Percentiles rank a stretch among this genome's conserved stretches.
Conservation (phyloP, 306 rosid genomes). For the Acmispon strigosus region DNA sequence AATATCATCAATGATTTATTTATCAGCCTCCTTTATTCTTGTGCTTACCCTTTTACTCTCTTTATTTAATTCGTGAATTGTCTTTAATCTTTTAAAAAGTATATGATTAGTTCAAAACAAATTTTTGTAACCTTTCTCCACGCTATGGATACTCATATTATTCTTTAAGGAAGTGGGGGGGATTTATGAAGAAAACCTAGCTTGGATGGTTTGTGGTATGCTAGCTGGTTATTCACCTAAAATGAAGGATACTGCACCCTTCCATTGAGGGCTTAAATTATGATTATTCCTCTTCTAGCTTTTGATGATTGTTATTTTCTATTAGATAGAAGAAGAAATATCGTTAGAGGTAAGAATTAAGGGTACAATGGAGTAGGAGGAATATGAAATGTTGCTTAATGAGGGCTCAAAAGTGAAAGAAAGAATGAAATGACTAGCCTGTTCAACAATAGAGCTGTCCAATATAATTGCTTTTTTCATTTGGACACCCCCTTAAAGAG, state of each 20-base stretch:
- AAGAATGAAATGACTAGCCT: neutral
- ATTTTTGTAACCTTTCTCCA: neutral
- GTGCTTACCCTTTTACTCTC: neutral
- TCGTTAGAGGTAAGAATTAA: too few species aligned
- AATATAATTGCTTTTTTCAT: neutral
- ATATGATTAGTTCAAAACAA: neutral
- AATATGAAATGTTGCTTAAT: too few species aligned
- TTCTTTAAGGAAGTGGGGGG: neutral
- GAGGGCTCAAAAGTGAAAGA: too few species aligned
- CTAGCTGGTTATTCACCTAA: neutral
- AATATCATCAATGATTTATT: too few species aligned
- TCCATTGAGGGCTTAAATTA: neutral
- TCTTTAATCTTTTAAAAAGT: neutral
- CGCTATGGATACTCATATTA: slow-evolving; percentile 2
- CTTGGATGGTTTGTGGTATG: neutral
- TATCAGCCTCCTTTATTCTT: too few species aligned
- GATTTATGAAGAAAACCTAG: neutral
- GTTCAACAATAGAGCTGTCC: neutral
- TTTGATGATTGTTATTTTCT: neutral
- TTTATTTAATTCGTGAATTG: neutral
- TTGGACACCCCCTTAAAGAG: neutral
- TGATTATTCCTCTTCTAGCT: neutral
- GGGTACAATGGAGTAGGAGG: too few species aligned
- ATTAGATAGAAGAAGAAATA: neutral
- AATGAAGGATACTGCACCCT: neutral